Evolutionary conservation across 805 yeast species (phyloP).

Genomic region (Saccharomycopsis sp.): DNA sequence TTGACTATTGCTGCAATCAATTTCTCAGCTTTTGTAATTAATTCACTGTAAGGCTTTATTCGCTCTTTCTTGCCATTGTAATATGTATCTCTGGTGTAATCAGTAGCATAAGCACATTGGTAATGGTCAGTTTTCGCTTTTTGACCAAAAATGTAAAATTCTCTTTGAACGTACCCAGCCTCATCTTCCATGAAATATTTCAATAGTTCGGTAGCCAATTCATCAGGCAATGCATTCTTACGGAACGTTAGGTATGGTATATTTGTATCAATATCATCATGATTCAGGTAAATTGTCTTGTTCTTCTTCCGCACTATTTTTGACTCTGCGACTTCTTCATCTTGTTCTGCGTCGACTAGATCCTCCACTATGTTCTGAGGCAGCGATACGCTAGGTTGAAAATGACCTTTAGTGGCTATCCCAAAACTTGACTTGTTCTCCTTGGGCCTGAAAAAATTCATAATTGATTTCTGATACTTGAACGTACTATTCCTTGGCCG

Average conservation of each 20-base stretch:
- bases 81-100: slow-evolving; percentile 25
- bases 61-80: slow-evolving; percentile 36
- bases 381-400: slow-evolving; percentile 20
- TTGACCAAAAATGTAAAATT: slow-evolving; percentile 59
- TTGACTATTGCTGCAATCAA: slow-evolving; percentile 36
- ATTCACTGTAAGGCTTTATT: slow-evolving; percentile 32
- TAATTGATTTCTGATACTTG: slow-evolving; percentile 6
- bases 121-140: slow-evolving; percentile 51
- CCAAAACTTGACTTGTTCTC: slow-evolving; percentile 11
- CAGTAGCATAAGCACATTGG: slow-evolving; percentile 16
- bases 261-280: slow-evolving; percentile 9
- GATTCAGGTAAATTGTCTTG: slow-evolving; percentile 20
- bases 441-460: slow-evolving; percentile 1
- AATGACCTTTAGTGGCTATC: slow-evolving; percentile 22
- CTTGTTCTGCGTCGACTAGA: slow-evolving; percentile 17
- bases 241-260: slow-evolving; percentile 47
- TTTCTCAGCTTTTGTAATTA: slow-evolving; percentile 34
- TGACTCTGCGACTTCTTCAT: slow-evolving; percentile 21
- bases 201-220: slow-evolving; percentile 41
- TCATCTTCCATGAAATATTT: slow-evolving; percentile 36
- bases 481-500: no score
- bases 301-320: slow-evolving; percentile 42
- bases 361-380: slow-evolving; percentile 21
- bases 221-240: slow-evolving; percentile 44
- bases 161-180: slow-evolving; percentile 33